Percentiles rank a stretch among this genome's conserved stretches.
phyloP scores from a whole-genome alignment of 495 filamentous ascomycete genomes.

The Trichoderma reesei region DNA sequence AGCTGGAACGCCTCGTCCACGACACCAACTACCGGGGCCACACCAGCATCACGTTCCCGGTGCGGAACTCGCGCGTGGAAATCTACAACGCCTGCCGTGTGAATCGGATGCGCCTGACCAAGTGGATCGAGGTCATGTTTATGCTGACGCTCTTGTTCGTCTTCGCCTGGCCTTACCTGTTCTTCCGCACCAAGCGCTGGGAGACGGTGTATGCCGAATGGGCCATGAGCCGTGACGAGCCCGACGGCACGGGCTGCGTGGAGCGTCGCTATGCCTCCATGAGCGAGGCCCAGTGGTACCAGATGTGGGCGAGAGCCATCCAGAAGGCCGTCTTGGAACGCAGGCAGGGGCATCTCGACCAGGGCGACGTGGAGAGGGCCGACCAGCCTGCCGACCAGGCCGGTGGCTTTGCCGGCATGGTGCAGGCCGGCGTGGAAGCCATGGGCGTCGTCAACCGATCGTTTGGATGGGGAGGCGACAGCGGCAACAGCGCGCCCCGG shows the following conservation, averaged over 20 bases:
- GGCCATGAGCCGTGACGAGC: slow-evolving; percentile 32
- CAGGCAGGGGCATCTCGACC: slow-evolving; percentile 28
- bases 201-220: slow-evolving; percentile 46
- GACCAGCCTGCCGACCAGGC: slow-evolving; percentile 19
- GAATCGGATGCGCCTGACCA: slow-evolving; percentile 47
- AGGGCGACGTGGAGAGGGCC: slow-evolving; percentile 32
- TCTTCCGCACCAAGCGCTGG: slow-evolving; percentile 51
- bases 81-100: slow-evolving; percentile 45
- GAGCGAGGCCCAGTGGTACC: slow-evolving; percentile 38
- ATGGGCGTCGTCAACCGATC: slow-evolving; percentile 37
- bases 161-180: slow-evolving; percentile 53
- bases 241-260: slow-evolving; percentile 12
- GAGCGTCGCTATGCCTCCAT: slow-evolving; percentile 34
- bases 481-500: background rate
- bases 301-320: slow-evolving; percentile 37
- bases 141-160: slow-evolving; percentile 51
- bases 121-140: slow-evolving; percentile 50
- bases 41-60: slow-evolving; percentile 42
- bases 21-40: slow-evolving; percentile 52
- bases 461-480: slow-evolving; percentile 34
- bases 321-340: slow-evolving; percentile 31
- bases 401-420: slow-evolving; percentile 21
- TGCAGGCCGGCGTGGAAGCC: slow-evolving; percentile 29
- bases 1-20: slow-evolving; percentile 38
- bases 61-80: slow-evolving; percentile 35